Conservation (phyloP, 148 eudicot genomes). For the Rhododendron williamsianum region DNA sequence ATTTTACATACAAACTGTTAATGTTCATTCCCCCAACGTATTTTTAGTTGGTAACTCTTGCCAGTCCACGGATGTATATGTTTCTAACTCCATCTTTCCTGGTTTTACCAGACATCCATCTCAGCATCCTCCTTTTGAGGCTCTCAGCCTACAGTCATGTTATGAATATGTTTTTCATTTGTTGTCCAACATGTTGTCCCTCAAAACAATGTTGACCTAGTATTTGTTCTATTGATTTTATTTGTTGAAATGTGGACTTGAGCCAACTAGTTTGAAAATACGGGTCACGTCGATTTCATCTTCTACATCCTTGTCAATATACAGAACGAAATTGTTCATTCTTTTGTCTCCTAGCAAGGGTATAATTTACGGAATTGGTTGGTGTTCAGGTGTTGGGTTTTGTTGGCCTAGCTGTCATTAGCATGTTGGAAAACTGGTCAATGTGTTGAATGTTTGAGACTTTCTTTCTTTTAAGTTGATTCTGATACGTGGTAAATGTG, state of each 20-base stretch:
- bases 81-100: not conserved
- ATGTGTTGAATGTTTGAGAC: not conserved
- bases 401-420: not conserved
- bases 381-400: not conserved
- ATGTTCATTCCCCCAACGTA: not conserved
- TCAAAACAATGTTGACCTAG: not conserved
- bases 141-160: not conserved
- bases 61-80: not conserved
- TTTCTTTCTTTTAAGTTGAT: not conserved
- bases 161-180: not conserved
- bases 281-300: not conserved
- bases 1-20: not conserved
- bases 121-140: not conserved
- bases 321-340: not conserved
- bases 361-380: not conserved
- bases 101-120: not conserved
- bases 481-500: not conserved
- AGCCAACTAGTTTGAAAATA: not conserved
- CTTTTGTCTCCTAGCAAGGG: not conserved
- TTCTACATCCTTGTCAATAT: not conserved
- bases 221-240: not conserved
- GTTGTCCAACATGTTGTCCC: not conserved
- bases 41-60: not conserved
- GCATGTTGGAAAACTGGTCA: not conserved
- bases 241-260: not conserved